Evolutionary conservation across 352 stramenopile species (phyloP).

Genomic region (Pythium chondricola): DNA sequence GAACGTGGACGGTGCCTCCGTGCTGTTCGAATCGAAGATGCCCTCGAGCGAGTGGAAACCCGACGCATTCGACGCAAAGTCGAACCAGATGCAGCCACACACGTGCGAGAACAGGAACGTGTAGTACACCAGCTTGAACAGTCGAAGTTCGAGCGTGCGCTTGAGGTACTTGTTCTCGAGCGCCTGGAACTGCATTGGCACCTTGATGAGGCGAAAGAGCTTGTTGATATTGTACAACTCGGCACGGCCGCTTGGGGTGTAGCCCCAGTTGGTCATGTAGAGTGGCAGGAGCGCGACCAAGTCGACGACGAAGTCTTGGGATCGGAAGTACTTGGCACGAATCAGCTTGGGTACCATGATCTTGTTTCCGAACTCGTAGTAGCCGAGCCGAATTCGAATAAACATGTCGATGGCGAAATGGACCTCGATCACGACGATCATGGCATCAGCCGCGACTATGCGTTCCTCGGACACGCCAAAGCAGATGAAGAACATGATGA

Average conservation of each 20-base stretch:
- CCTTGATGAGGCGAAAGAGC: constrained; percentile 45
- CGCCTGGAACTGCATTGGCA: constrained; percentile 38
- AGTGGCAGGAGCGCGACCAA: constrained; percentile 40
- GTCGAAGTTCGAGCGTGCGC: constrained; percentile 43
- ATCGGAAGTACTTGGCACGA: constrained; percentile 38
- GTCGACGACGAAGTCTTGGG: constrained; percentile 39
- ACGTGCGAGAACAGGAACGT: constrained; percentile 55
- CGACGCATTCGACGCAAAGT: constrained; percentile 32
- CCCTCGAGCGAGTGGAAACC: constrained; percentile 7
- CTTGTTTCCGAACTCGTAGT: constrained; percentile 69
- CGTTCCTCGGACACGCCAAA: constrained; percentile 21
- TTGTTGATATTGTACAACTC: constrained; percentile 71
- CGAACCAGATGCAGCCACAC: constrained; percentile 58
- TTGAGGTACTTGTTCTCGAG: constrained; percentile 64
- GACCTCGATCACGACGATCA: constrained; percentile 36
- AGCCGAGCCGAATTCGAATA: constrained; percentile 41
- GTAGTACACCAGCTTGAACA: constrained; percentile 78
- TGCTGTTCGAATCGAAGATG: not conserved
- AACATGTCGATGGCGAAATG: constrained; percentile 53
- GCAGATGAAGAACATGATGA: constrained; percentile 42
- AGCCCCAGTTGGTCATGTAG: constrained; percentile 38
- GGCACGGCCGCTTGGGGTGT: constrained; percentile 1
- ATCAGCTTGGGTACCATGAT: constrained; percentile 43
- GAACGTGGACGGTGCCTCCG: constrained; percentile 1
- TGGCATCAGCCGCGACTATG: constrained; percentile 11